Evolutionary conservation across 495 filamentous ascomycete species (phyloP).

Genomic region (Penicillium ochrochloron): DNA sequence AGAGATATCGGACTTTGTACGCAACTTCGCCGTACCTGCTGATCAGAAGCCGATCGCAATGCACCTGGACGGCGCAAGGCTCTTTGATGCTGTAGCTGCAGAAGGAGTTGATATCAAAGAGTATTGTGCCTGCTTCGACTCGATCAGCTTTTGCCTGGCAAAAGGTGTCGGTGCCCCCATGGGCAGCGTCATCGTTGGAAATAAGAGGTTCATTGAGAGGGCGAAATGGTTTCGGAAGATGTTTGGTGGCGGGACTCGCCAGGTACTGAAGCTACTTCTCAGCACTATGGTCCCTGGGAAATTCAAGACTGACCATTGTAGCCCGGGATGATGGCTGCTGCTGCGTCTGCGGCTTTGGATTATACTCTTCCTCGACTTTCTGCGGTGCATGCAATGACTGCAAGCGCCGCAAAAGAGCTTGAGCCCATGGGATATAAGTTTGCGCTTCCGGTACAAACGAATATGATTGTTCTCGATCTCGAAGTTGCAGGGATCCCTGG

Average conservation of each 20-base stretch:
- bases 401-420: background rate
- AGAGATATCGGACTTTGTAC: conserved; percentile 5
- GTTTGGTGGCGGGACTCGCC: background rate
- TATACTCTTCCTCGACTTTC: background rate
- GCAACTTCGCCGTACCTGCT: background rate
- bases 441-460: background rate
- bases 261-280: background rate
- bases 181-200: conserved; percentile 73
- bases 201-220: background rate
- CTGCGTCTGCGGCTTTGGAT: conserved; percentile 1
- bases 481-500: background rate
- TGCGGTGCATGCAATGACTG: background rate
- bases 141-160: conserved; percentile 75
- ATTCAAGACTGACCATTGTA: background rate
- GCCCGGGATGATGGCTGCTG: conserved; percentile 7
- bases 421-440: background rate
- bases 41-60: conserved; percentile 6
- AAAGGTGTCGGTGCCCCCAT: conserved; percentile 87
- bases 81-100: background rate
- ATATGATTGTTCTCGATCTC: background rate
- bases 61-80: conserved; percentile 5
- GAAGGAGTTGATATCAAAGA: conserved; percentile 39
- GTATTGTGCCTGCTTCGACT: conserved; percentile 73
- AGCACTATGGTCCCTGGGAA: background rate
- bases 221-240: conserved; percentile 3